Conservation (phyloP, 495 filamentous ascomycete genomes). For the Penicillium samsonianum region DNA sequence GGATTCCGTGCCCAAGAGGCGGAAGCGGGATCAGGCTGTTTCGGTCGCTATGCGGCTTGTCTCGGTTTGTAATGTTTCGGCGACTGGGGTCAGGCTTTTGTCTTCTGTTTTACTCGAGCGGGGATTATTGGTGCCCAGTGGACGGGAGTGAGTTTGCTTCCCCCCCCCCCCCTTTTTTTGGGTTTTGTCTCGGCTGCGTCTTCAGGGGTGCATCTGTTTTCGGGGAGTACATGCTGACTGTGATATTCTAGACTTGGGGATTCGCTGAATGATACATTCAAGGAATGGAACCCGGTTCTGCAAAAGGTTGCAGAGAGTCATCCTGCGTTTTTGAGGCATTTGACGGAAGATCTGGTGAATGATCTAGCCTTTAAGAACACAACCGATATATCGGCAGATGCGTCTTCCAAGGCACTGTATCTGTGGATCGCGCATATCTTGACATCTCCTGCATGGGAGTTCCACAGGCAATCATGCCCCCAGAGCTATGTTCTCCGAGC, state of each 20-base stretch:
- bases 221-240: constrained; percentile 12
- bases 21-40: constrained; percentile 31
- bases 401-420: constrained; percentile 35
- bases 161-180: background rate
- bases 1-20: constrained; percentile 35
- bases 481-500: constrained; percentile 35
- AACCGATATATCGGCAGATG: constrained; percentile 21
- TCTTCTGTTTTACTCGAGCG: constrained; percentile 34
- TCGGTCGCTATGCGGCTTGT: constrained; percentile 31
- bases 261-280: constrained; percentile 31
- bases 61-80: constrained; percentile 30
- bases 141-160: constrained; percentile 34
- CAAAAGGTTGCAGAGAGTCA: constrained; percentile 32
- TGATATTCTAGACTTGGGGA: constrained; percentile 33
- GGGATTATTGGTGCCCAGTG: constrained; percentile 29
- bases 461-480: constrained; percentile 29
- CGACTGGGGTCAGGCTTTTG: constrained; percentile 24
- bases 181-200: background rate
- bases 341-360: constrained; percentile 42
- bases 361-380: constrained; percentile 29
- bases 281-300: constrained; percentile 41
- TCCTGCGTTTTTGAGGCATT: constrained; percentile 34
- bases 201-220: background rate
- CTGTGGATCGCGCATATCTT: constrained; percentile 47
- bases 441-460: constrained; percentile 37